phyloP scores from a whole-genome alignment of 73 alveolate species.

The Diophrys sp. region DNA sequence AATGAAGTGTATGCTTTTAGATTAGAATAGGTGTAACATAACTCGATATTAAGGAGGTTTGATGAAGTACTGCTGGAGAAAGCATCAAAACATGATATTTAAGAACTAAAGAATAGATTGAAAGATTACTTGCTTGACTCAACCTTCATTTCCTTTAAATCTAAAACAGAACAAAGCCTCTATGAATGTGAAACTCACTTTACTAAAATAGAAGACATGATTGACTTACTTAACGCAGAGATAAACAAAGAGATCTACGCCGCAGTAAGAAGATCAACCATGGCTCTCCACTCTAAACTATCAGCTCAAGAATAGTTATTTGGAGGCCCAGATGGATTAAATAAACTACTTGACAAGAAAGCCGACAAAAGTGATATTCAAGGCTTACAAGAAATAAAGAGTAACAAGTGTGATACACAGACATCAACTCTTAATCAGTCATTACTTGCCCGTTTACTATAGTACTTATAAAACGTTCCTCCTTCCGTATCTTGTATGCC shows the following conservation, averaged over 20 bases:
- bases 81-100: constrained; percentile 15
- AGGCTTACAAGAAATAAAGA: neutral
- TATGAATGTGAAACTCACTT: neutral
- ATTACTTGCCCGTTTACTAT: too few relatives aligned
- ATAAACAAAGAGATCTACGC: neutral
- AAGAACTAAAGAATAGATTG: too few relatives aligned
- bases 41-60: constrained; percentile 18
- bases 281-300: neutral
- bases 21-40: neutral
- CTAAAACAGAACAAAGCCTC: neutral
- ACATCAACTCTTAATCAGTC: too few relatives aligned
- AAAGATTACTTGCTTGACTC: too few relatives aligned
- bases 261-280: neutral
- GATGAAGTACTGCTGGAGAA: constrained; percentile 32
- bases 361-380: constrained; percentile 3
- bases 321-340: neutral
- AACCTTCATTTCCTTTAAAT: neutral
- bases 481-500: too few relatives aligned
- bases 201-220: neutral
- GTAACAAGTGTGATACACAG: neutral
- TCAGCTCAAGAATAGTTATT: neutral
- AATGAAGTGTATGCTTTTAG: neutral
- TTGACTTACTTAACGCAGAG: neutral
- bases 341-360: neutral
- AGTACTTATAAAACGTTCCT: too few relatives aligned